Evolutionary conservation across 2,329 filamentous ascomycete genomes (phyloP).

Genomic region (Elsinoe ampelina): DNA sequence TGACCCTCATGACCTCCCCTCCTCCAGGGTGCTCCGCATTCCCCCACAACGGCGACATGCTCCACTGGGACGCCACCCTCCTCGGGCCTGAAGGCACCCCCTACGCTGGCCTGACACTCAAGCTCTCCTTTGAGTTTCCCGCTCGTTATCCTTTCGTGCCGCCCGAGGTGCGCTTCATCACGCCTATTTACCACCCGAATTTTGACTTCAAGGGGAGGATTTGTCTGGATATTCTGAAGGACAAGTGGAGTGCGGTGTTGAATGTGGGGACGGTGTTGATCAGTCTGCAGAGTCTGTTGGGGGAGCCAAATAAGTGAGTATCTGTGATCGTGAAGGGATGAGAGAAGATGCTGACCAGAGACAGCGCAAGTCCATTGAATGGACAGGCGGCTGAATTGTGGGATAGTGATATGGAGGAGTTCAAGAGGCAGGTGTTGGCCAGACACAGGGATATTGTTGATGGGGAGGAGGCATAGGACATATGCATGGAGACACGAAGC

Average conservation of each 20-base stretch:
- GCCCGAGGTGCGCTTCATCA: slow-evolving; percentile 91
- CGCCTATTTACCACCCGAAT: slow-evolving; percentile 97
- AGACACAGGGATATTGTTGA: slow-evolving; percentile 50
- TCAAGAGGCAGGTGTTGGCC: slow-evolving; percentile 64
- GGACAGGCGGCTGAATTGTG: slow-evolving; percentile 93
- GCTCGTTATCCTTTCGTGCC: slow-evolving; percentile 86
- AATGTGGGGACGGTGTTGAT: slow-evolving; percentile 90
- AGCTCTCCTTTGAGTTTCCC: slow-evolving; percentile 85
- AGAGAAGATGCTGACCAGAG: slow-evolving; percentile 13
- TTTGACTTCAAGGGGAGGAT: slow-evolving; percentile 96
- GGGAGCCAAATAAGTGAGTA: slow-evolving; percentile 94
- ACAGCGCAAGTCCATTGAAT: slow-evolving; percentile 83
- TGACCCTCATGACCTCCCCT: slow-evolving; percentile 95
- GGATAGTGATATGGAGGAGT: slow-evolving; percentile 80
- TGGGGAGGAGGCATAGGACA: slow-evolving; percentile 27
- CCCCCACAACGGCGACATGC: slow-evolving; percentile 81
- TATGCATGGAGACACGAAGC: slow-evolving; percentile 4
- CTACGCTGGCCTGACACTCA: slow-evolving; percentile 79
- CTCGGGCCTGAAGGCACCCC: slow-evolving; percentile 84
- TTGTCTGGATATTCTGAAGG: slow-evolving; percentile 94
- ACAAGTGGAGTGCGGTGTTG: slow-evolving; percentile 98
- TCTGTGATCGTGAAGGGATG: not conserved
- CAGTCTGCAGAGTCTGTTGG: slow-evolving; percentile 87
- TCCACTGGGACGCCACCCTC: slow-evolving; percentile 90
- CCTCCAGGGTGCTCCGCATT: slow-evolving; percentile 93